Conservation (phyloP, 805 yeast species). For the Candida schatavii region DNA sequence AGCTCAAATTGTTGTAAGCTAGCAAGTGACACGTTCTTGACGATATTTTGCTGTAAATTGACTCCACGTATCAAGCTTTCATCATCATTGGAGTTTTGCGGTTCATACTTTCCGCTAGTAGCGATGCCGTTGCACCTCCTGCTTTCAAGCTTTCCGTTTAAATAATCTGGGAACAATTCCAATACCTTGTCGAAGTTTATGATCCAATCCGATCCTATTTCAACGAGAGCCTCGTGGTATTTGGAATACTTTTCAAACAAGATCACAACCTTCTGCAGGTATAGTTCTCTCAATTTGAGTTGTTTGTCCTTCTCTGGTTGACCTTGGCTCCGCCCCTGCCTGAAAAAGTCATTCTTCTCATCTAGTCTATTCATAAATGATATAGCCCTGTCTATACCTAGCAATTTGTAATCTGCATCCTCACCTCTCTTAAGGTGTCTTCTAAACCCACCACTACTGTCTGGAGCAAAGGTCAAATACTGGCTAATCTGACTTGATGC, state of each 20-base stretch:
- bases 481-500: conserved; percentile 4
- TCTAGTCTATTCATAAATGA: conserved; percentile 25
- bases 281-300: conserved; percentile 32
- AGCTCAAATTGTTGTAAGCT: not conserved
- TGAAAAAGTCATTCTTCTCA: conserved; percentile 23
- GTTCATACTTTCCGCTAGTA: not conserved
- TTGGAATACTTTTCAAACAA: conserved; percentile 31
- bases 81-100: not conserved
- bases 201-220: conserved; percentile 41
- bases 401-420: conserved; percentile 23
- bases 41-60: not conserved
- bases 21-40: not conserved
- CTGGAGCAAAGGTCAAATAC: conserved; percentile 7
- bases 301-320: conserved; percentile 26
- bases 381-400: conserved; percentile 35
- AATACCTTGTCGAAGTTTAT: conserved; percentile 33
- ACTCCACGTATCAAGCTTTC: not conserved
- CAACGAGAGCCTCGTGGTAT: conserved; percentile 39
- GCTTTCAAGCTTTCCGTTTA: conserved; percentile 21
- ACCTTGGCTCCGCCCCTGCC: conserved; percentile 6
- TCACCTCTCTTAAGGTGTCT: conserved; percentile 18
- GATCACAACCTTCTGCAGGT: conserved; percentile 28
- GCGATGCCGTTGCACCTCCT: not conserved
- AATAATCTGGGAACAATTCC: conserved; percentile 36
- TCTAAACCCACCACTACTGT: conserved; percentile 3